Evolutionary conservation across 257 asterid genomes (phyloP).

Genomic region (Solanum phureja): DNA sequence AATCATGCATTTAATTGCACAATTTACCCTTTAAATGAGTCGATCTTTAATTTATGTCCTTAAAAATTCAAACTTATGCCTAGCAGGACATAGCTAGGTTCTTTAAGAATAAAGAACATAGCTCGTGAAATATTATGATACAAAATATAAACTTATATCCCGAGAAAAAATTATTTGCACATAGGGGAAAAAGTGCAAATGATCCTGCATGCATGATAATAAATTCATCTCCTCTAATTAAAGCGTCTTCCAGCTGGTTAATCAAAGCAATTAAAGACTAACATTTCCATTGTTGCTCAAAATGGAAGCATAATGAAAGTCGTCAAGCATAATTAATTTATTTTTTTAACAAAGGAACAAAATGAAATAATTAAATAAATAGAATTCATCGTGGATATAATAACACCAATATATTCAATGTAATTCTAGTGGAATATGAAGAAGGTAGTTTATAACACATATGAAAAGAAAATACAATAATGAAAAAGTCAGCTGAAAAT

Average conservation of each 20-base stretch:
- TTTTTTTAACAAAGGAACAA: not conserved
- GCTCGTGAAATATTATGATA: not conserved
- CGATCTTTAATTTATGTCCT: not conserved
- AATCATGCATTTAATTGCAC: not conserved
- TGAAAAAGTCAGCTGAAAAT: no score
- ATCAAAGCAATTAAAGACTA: not conserved
- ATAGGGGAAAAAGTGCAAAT: not conserved
- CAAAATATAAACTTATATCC: not conserved
- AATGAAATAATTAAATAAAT: not conserved
- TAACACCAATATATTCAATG: no score
- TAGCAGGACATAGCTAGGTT: not conserved
- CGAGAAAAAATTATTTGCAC: no score
- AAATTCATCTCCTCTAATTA: not conserved
- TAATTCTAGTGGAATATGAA: fast-evolving
- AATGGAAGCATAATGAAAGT: not conserved
- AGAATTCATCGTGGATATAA: not conserved
- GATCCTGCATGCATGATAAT: not conserved
- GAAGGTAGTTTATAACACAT: not conserved
- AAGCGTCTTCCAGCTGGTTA: not conserved
- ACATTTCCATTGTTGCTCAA: not conserved
- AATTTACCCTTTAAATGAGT: not conserved
- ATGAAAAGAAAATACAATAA: no score
- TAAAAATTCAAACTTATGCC: not conserved
- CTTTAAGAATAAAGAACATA: not conserved
- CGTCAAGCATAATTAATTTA: not conserved